Base-by-base conservation (phyloP, 148 eudicot genomes). In the Arctostaphylos glauca region DNA sequence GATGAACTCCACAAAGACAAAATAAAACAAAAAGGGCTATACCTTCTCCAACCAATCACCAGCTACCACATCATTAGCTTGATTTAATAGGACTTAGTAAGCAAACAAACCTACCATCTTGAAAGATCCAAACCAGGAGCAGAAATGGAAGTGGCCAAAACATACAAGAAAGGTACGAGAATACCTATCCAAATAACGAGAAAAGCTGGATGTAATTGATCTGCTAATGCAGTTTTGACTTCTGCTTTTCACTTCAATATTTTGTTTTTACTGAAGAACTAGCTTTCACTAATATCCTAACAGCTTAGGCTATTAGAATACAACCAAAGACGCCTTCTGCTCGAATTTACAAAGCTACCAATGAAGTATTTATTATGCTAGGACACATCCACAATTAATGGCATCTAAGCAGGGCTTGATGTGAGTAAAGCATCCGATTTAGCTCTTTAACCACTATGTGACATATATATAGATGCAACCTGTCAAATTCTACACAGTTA, bases 41-140 rank as follows among this genome's bases (percentile, higher is more conserved):
- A 23, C 70, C 23, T 64, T 9, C 21, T 64, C 14, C 9, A 62
- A 21, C 38, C 68, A 62, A 21, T 21, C 68, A 62, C n/a, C 68
- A 62, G 10, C 38, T 21, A 62, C 68, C 68, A 62, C 68, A 62
- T 21, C 14, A 25, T n/a, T 21, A 60, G 25, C 67, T n/a, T 7
- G n/a, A n/a, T n/a, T n/a, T n/a, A n/a, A n/a, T n/a, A n/a, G n/a
- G n/a, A n/a, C n/a, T n/a, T n/a, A n/a, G n/a, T n/a, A n/a, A n/a
- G n/a, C n/a, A n/a, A n/a, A n/a, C n/a, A n/a, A n/a, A n/a, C n/a
- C n/a, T 60, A 60, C 3, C 67, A 60, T 31, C 5, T 31, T 70
- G 49, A 41, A 70, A 70, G 74, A 70, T 70, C n/a, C 74, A 70
- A 70, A 70, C 19, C 74, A 0, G n/a, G 74, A 70, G 8, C 74